A percentile compares a stretch with the other conserved stretches of the same genome.
Conservation (phyloP, 495 filamentous ascomycete genomes). For the Pyronema omphalodes region DNA sequence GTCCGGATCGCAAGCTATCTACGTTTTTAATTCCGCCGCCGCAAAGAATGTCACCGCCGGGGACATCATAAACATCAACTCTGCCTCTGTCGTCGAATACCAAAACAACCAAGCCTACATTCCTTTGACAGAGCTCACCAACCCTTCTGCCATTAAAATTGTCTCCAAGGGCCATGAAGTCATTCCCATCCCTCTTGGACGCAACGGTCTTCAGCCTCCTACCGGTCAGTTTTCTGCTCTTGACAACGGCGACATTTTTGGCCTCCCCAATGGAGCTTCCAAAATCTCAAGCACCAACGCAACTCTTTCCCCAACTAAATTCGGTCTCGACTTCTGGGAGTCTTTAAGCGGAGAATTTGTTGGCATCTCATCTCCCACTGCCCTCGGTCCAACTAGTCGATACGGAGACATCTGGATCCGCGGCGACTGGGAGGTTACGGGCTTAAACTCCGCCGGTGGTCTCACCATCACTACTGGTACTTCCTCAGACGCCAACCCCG, state of each 20-base stretch:
- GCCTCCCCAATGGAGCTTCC: slow-evolving; percentile 34
- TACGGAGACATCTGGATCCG: slow-evolving; percentile 46
- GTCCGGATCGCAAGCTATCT: slow-evolving; percentile 35
- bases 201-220: slow-evolving; percentile 30
- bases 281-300: slow-evolving; percentile 37
- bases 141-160: slow-evolving; percentile 30
- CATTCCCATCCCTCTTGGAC: slow-evolving; percentile 36
- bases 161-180: slow-evolving; percentile 31
- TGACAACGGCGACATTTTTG: slow-evolving; percentile 36
- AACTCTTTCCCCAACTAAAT: slow-evolving; percentile 32
- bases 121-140: slow-evolving; percentile 38
- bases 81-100: slow-evolving; percentile 37
- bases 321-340: slow-evolving; percentile 50
- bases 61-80: slow-evolving; percentile 36
- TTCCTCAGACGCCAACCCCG: slow-evolving; percentile 37
- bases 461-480: slow-evolving; percentile 30
- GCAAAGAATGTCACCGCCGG: slow-evolving; percentile 32
- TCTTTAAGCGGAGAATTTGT: slow-evolving; percentile 40
- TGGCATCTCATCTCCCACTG: slow-evolving; percentile 31
- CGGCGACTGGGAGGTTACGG: slow-evolving; percentile 36
- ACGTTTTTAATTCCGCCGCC: slow-evolving; percentile 32
- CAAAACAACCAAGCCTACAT: slow-evolving; percentile 33
- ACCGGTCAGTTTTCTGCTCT: slow-evolving; percentile 33
- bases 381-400: slow-evolving; percentile 33
- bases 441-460: slow-evolving; percentile 35